A percentile compares a stretch with the other conserved stretches of the same genome.
These are phyloP conservation scores for Phialophora verrucosa DNA, from an alignment of 2,329 filamentous ascomycete species.

Conservation along the genomic window DNA sequence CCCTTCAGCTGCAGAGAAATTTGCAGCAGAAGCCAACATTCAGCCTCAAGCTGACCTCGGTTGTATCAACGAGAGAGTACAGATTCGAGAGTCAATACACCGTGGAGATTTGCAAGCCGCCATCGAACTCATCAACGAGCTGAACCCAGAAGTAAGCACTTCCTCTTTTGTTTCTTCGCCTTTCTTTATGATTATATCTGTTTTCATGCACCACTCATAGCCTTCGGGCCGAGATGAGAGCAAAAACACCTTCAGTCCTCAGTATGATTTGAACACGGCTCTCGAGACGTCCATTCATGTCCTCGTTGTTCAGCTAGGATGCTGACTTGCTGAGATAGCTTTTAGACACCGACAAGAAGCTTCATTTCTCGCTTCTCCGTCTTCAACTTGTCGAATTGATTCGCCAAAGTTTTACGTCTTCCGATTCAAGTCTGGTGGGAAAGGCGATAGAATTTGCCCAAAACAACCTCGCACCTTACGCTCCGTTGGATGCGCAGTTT, in stretches of 20 bases:
- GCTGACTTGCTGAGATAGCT: conserved; percentile 64
- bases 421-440: conserved; percentile 68
- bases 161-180: neutral
- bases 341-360: conserved; percentile 76
- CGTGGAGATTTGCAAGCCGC: conserved; percentile 83
- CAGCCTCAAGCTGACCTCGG: conserved; percentile 72
- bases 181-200: conserved; percentile 88
- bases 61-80: conserved; percentile 76
- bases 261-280: conserved; percentile 69
- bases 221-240: conserved; percentile 88
- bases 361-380: conserved; percentile 89
- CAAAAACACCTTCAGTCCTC: conserved; percentile 79
- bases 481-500: conserved; percentile 79
- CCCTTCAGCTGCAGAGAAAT: conserved; percentile 87
- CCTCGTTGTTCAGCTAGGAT: conserved; percentile 2
- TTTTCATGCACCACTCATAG: conserved; percentile 99
- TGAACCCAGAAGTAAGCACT: conserved; percentile 82
- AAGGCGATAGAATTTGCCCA: conserved; percentile 87
- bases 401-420: conserved; percentile 68
- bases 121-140: conserved; percentile 84
- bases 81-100: conserved; percentile 85
- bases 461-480: conserved; percentile 82
- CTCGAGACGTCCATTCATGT: conserved; percentile 25
- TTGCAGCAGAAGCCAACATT: conserved; percentile 91
- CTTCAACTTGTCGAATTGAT: conserved; percentile 95